Evolutionary conservation across 2,329 filamentous ascomycete species (phyloP), one percentile per base, ranked within the genome.

Genomic region (Pestalotiopsis sp.): DNA sequence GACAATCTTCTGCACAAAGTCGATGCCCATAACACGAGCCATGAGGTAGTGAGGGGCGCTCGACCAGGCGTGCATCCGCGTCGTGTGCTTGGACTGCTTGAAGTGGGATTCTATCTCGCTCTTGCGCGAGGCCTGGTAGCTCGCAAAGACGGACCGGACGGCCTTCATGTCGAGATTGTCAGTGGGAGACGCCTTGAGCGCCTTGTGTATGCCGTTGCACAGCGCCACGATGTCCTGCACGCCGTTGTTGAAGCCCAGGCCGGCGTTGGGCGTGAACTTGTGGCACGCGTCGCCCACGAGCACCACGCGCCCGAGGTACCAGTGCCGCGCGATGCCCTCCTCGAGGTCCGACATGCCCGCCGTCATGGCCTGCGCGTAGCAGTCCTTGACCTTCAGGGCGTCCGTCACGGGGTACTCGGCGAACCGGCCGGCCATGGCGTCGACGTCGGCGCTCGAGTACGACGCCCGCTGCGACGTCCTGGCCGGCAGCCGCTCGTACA

Each of bases 401-500:
- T 58, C 68, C 2, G 70, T 73, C 17, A 80, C 23, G 1, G 73
- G 73, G 36, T 73, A 73, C 69, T 75, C 39, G 63, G 74, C 60
- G 72, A 80, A 70, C 63, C 73, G 64, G 68, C 72, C 73, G 68
- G 77, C 72, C 62, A 79, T 31, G 2, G 68, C 71, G 6, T 76
- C 71, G 2, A 74, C 52, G 31, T 80, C 78, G 2, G 71, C 56
- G 0, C 73, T 60, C 0, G 73, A 76, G 66, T 79, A 79, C 1
- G 59, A 20, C 11, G 70, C 66, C 0, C 74, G 74, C 17, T 77
- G 74, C 4, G 23, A 70, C 1, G 77, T 79, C 20, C 74, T 52
- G 38, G 20, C 9, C 17, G 38, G 39, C 41, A 65, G 41, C 13
- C 23, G 20, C 45, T 65, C 38, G 62, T 65, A 65, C 4, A 49